A percentile compares a stretch with the other conserved stretches of the same genome.
Conservation (phyloP, 108 stramenopile species). For the Skeletonema marinoi region DNA sequence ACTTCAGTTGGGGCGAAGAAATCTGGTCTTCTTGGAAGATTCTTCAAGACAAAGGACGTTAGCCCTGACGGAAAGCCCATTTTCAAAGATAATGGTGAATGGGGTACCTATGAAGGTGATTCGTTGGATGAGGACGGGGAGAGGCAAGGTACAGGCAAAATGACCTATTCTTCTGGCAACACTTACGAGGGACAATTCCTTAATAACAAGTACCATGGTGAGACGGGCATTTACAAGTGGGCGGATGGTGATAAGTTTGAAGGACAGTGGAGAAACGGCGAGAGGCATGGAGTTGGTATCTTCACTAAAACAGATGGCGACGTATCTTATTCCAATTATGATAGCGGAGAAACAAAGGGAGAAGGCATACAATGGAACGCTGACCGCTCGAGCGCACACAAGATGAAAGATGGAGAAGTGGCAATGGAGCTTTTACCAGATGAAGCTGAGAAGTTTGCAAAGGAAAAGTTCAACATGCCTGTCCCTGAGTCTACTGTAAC, state of each 20-base stretch:
- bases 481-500: constrained; percentile 8
- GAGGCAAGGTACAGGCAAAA: constrained; percentile 25
- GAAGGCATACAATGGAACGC: constrained; percentile 31
- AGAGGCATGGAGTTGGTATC: constrained; percentile 24
- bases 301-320: constrained; percentile 16
- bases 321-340: constrained; percentile 17
- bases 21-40: constrained; percentile 11
- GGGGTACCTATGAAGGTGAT: constrained; percentile 35
- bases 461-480: constrained; percentile 25
- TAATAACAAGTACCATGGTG: constrained; percentile 27
- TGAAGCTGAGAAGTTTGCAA: constrained; percentile 22
- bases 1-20: not conserved
- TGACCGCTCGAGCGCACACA: constrained; percentile 19
- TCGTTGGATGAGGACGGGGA: constrained; percentile 14
- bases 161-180: constrained; percentile 24
- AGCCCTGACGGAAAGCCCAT: constrained; percentile 14
- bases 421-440: constrained; percentile 13
- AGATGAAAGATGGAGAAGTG: constrained; percentile 11
- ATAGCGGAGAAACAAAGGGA: constrained; percentile 5
- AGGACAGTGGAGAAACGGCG: constrained; percentile 29
- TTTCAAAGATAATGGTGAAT: constrained; percentile 35
- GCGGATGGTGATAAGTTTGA: constrained; percentile 23
- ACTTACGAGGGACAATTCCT: constrained; percentile 28
- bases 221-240: constrained; percentile 33
- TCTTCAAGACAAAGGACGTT: constrained; percentile 7